Conservation (phyloP, 495 filamentous ascomycete genomes). For the Trichoderma parareesei region DNA sequence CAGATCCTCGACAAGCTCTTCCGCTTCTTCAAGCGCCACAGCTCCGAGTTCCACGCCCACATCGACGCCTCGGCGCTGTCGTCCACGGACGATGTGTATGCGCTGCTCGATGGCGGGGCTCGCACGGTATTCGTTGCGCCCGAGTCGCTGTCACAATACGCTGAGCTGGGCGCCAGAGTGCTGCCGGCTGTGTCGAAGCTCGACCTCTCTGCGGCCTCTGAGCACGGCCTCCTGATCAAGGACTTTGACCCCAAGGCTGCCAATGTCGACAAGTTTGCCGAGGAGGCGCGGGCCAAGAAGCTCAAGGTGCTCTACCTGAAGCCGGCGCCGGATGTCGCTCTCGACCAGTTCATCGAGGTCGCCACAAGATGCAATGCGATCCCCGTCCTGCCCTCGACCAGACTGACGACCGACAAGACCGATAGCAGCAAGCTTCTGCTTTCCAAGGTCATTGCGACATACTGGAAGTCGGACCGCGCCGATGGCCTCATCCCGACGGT, state of each 20-base stretch:
- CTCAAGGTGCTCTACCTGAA: constrained; percentile 39
- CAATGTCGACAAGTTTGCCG: constrained; percentile 33
- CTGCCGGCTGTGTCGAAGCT: constrained; percentile 30
- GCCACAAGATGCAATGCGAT: constrained; percentile 53
- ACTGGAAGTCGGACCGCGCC: constrained; percentile 68
- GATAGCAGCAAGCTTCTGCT: constrained; percentile 54
- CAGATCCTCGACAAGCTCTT: constrained; percentile 51
- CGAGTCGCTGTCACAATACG: constrained; percentile 45
- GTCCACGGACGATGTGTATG: constrained; percentile 60
- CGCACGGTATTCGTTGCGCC: constrained; percentile 73
- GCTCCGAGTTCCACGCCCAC: constrained; percentile 58
- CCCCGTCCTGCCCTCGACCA: constrained; percentile 65
- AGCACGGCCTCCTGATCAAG: constrained; percentile 36
- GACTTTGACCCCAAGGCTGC: constrained; percentile 35
- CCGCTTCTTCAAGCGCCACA: constrained; percentile 59
- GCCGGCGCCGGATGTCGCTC: constrained; percentile 33
- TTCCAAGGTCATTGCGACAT: constrained; percentile 57
- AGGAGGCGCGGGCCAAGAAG: constrained; percentile 39
- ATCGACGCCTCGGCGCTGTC: constrained; percentile 68
- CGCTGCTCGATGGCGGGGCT: constrained; percentile 81
- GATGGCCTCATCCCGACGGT: constrained; percentile 82
- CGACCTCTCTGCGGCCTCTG: constrained; percentile 24
- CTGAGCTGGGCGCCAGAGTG: constrained; percentile 36
- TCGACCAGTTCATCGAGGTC: constrained; percentile 44
- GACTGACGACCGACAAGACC: constrained; percentile 57